These are phyloP conservation scores for Pseudogymnoascus sp. DNA, from an alignment of 2,329 filamentous ascomycete species.

Conservation along the genomic window DNA sequence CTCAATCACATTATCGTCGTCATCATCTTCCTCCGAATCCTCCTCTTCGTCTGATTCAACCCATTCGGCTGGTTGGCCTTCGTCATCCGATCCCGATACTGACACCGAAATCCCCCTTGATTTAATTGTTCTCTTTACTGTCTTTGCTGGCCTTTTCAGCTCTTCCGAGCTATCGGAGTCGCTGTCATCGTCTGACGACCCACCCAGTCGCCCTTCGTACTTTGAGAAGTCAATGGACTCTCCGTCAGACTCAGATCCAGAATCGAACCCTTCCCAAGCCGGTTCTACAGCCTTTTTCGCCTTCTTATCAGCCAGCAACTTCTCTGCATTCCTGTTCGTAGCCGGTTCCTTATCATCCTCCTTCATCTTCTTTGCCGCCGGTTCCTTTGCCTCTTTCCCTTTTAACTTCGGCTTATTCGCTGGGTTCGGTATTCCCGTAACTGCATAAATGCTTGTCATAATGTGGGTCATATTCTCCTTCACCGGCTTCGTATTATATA, in stretches of 20 bases:
- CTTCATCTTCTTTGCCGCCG: not conserved
- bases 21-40: conserved; percentile 15
- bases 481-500: conserved; percentile 45
- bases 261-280: conserved; percentile 15
- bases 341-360: not conserved
- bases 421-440: conserved; percentile 23
- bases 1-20: conserved; percentile 10
- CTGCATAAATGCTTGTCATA: conserved; percentile 23
- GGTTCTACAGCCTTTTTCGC: conserved; percentile 16
- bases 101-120: conserved; percentile 8
- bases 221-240: conserved; percentile 16
- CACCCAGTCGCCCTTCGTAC: conserved; percentile 24
- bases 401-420: conserved; percentile 10
- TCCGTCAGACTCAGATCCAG: conserved; percentile 15
- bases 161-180: conserved; percentile 18
- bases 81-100: conserved; percentile 8
- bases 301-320: conserved; percentile 12
- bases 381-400: not conserved
- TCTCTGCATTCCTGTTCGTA: not conserved
- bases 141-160: conserved; percentile 13
- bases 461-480: conserved; percentile 38
- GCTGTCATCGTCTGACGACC: conserved; percentile 26
- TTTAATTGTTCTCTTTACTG: conserved; percentile 8
- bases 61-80: conserved; percentile 10
- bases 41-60: not conserved